Evolutionary conservation across 495 filamentous ascomycete species (phyloP).

Genomic region (Staphylotrichum longicolle): DNA sequence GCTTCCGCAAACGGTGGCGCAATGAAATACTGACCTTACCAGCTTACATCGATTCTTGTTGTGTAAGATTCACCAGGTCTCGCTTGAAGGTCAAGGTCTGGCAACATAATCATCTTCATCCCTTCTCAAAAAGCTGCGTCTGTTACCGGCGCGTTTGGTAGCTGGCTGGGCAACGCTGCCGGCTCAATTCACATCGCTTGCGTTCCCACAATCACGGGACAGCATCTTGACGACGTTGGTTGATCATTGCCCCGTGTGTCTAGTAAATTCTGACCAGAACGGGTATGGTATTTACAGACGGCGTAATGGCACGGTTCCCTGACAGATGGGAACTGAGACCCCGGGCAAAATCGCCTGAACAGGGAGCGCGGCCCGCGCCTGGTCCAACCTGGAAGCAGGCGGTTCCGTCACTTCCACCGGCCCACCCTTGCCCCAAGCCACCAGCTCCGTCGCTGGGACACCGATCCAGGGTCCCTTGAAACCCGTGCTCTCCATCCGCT

Average conservation of each 20-base stretch:
- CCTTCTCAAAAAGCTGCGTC: no score
- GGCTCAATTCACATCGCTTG: no score
- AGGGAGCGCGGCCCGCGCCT: constrained; percentile 16
- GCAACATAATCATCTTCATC: no score
- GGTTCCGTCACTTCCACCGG: constrained; percentile 15
- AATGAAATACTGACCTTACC: not conserved
- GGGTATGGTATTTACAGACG: not conserved
- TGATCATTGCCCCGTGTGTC: no score
- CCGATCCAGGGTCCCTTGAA: constrained; percentile 13
- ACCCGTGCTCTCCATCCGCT: constrained; percentile 11
- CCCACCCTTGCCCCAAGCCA: constrained; percentile 19
- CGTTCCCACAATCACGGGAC: no score
- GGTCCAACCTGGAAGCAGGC: constrained; percentile 15
- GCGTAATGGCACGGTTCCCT: no score
- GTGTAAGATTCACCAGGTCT: no score
- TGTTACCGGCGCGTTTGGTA: no score
- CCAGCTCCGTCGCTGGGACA: constrained; percentile 19
- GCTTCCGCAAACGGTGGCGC: constrained; percentile 20
- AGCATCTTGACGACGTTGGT: no score
- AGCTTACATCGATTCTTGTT: not conserved
- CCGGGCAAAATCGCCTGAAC: constrained; percentile 4
- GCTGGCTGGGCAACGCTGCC: no score
- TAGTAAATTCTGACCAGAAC: no score
- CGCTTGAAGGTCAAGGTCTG: no score
- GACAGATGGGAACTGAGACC: not conserved